These are phyloP conservation scores for Talaromyces albobiverticillius DNA, from an alignment of 2,329 filamentous ascomycete genomes.

Conservation along the genomic window DNA sequence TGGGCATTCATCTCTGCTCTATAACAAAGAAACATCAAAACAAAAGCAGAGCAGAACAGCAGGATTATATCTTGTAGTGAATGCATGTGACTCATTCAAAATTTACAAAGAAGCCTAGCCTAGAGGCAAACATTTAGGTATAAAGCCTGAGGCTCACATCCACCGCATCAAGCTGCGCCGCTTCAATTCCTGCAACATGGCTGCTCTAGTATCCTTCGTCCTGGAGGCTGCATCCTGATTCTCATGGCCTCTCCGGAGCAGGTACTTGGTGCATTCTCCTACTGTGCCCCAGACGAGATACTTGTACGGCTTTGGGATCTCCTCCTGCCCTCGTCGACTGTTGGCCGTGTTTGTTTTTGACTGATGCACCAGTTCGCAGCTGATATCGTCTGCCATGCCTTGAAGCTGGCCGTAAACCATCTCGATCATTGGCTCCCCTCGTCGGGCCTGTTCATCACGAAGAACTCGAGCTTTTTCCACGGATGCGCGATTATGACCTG, in stretches of 20 bases:
- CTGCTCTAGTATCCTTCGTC: constrained; percentile 50
- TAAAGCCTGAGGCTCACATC: background rate
- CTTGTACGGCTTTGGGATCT: constrained; percentile 52
- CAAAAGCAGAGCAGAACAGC: no score
- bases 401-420: constrained; percentile 56
- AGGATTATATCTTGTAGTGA: background rate
- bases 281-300: constrained; percentile 56
- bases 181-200: constrained; percentile 51
- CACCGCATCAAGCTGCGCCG: constrained; percentile 24
- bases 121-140: background rate
- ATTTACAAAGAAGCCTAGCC: background rate
- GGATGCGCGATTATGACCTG: constrained; percentile 75
- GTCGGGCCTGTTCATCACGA: constrained; percentile 43
- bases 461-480: constrained; percentile 54
- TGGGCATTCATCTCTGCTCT: background rate
- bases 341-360: constrained; percentile 31
- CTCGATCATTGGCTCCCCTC: constrained; percentile 41
- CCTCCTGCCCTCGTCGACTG: constrained; percentile 23
- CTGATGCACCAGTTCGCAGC: constrained; percentile 48
- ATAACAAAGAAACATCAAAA: background rate
- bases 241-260: constrained; percentile 55
- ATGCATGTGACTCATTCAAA: background rate
- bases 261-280: constrained; percentile 75
- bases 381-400: constrained; percentile 60
- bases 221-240: constrained; percentile 56